Evolutionary conservation across 352 stramenopile genomes (phyloP), one percentile per base, ranked within the genome.

Genomic region (Thraustochytrium striatum): DNA sequence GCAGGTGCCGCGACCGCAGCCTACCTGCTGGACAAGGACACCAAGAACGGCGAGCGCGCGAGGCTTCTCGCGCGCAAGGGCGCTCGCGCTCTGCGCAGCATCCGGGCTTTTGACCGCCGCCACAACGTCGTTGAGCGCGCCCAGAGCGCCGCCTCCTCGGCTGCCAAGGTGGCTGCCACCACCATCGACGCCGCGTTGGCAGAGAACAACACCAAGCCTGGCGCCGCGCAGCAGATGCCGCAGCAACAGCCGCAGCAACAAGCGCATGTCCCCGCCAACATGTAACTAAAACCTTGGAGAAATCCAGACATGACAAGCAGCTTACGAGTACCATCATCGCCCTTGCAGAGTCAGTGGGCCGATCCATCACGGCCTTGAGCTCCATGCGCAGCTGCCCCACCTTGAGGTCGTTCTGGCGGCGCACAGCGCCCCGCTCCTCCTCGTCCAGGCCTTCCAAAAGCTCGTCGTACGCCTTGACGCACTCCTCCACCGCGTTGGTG

Each of bases 381-480:
- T 86, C 83, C n/a, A 78, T 82, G 57, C 85, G 85, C 16, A 86
- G 57, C 78, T 86, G 83, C 69, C 85, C 83, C 19, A 86, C 82
- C 61, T 86, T 86, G 16, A 86, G 39, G 32, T 80, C 82, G 69
- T 86, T 86, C 21, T 82, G 52, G 28, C 83, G 59, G 30, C 81
- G 65, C 11, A 86, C 62, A 57, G 82, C 83, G 47, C 82, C 83
- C 50, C 83, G 57, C 13, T 81, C 61, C 41, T 69, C 13, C 35
- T 85, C 65, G 1, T 35, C 55, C 38, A 86, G 61, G 68, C 83
- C 78, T 2, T 1, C 13, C 43, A 85, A 50, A 0, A 86, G 36
- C 8, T 19, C 36, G 43, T 85, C 72, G 62, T 83, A 86, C 16
- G 16, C 32, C 2, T 61, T 43, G 30, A 86, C 47, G 21, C 79